Evolutionary conservation across 2,329 filamentous ascomycete genomes (phyloP).

Genomic region (Curvularia spicifera): DNA sequence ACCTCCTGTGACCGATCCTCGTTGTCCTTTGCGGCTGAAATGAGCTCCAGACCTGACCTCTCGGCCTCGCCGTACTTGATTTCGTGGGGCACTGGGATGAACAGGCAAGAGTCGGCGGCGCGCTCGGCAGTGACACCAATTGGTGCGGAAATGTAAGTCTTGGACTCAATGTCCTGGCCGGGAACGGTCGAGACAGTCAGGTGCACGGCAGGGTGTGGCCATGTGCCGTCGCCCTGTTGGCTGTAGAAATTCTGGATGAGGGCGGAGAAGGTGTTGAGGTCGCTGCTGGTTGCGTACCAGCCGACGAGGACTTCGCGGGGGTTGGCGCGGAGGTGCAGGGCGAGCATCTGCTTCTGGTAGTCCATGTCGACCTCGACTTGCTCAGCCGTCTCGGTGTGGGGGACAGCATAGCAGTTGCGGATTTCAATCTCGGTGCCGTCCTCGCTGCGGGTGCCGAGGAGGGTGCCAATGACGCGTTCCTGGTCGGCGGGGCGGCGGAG

Average conservation of each 20-base stretch:
- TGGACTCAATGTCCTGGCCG: conserved; percentile 85
- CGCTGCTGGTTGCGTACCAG: conserved; percentile 97
- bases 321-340: conserved; percentile 89
- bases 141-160: conserved; percentile 93
- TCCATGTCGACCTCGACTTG: conserved; percentile 99
- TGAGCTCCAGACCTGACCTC: conserved; percentile 79
- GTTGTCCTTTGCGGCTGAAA: conserved; percentile 78
- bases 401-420: conserved; percentile 94
- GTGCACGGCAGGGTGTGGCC: conserved; percentile 96
- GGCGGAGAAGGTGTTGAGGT: conserved; percentile 97
- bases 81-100: conserved; percentile 96
- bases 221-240: conserved; percentile 94
- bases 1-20: conserved; percentile 77
- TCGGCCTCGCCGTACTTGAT: conserved; percentile 85
- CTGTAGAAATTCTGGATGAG: conserved; percentile 99
- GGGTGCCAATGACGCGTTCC: conserved; percentile 93
- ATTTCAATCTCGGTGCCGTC: conserved; percentile 97
- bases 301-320: conserved; percentile 93
- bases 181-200: conserved; percentile 91
- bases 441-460: conserved; percentile 91
- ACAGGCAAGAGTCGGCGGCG: conserved; percentile 93
- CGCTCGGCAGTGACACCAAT: conserved; percentile 95
- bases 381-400: conserved; percentile 97
- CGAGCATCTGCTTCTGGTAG: conserved; percentile 99
- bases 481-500: conserved; percentile 89